Evolutionary conservation across 2,329 filamentous ascomycete genomes (phyloP).

Genomic region (Aphanoascus verrucosus): DNA sequence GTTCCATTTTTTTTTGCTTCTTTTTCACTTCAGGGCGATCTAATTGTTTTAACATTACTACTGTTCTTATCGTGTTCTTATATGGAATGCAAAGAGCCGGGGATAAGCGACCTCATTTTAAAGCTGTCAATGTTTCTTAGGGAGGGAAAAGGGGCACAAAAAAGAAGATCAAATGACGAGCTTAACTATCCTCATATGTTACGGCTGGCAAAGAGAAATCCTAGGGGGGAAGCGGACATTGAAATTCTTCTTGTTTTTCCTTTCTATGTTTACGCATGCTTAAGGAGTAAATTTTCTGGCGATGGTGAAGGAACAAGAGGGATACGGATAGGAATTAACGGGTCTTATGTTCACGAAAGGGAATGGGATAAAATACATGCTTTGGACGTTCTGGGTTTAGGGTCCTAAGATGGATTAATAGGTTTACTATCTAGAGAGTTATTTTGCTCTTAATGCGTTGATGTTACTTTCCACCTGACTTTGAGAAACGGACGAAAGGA

Average conservation of each 20-base stretch:
- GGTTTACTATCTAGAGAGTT: slow-evolving; percentile 1
- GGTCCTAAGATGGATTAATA: slow-evolving; percentile 4
- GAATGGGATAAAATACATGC: background rate
- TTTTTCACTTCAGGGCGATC: background rate
- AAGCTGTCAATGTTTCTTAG: background rate
- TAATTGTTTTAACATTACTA: slow-evolving; percentile 4
- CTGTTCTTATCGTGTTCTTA: background rate
- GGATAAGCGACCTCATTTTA: background rate
- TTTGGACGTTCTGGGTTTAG: background rate
- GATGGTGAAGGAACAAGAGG: background rate
- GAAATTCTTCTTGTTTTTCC: background rate
- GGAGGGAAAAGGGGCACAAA: background rate
- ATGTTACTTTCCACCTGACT: background rate
- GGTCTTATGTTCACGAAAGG: background rate
- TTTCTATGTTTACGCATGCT: background rate
- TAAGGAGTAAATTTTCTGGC: slow-evolving; percentile 1
- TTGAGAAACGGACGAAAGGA: background rate
- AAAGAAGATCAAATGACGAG: background rate
- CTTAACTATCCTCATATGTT: background rate
- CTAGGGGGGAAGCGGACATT: background rate
- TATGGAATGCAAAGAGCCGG: background rate
- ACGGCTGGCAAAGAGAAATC: background rate
- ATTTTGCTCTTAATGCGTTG: background rate
- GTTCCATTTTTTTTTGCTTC: background rate
- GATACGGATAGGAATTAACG: background rate